phyloP scores from a whole-genome alignment of 345 rosid species.

The Gossypium bickii region DNA sequence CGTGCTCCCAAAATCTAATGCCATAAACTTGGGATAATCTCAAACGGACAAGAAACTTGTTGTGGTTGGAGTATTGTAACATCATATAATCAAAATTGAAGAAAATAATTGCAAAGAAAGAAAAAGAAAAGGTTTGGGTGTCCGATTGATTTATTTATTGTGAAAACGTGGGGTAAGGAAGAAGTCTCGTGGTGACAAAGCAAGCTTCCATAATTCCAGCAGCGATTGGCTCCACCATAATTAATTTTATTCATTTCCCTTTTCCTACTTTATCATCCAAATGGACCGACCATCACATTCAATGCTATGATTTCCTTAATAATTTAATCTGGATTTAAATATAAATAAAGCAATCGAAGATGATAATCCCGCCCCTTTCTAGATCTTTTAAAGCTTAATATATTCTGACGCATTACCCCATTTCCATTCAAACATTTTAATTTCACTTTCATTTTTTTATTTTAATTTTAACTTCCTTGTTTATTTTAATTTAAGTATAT shows the following conservation, averaged over 20 bases:
- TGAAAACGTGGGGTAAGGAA: no score
- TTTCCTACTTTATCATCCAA: neutral
- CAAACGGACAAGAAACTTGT: neutral
- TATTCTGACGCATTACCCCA: no score
- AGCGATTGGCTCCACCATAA: neutral
- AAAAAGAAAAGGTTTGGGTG: neutral
- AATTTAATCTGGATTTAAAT: neutral
- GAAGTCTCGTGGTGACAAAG: neutral
- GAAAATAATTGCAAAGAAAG: no score
- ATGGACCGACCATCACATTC: neutral
- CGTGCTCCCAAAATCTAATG: no score
- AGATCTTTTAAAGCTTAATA: no score
- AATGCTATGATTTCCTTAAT: neutral
- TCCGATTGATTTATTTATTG: neutral
- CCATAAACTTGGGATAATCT: neutral
- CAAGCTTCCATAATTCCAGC: conserved; percentile 19
- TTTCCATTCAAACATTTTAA: no score
- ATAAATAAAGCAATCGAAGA: no score
- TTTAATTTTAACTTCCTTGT: no score
- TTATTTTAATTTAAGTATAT: no score
- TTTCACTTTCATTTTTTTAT: no score
- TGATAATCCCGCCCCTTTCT: no score
- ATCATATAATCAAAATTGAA: neutral
- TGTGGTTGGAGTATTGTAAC: neutral
- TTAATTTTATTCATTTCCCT: neutral